Base-by-base conservation (phyloP, 495 filamentous ascomycete genomes). In the Neurospora sp. region DNA sequence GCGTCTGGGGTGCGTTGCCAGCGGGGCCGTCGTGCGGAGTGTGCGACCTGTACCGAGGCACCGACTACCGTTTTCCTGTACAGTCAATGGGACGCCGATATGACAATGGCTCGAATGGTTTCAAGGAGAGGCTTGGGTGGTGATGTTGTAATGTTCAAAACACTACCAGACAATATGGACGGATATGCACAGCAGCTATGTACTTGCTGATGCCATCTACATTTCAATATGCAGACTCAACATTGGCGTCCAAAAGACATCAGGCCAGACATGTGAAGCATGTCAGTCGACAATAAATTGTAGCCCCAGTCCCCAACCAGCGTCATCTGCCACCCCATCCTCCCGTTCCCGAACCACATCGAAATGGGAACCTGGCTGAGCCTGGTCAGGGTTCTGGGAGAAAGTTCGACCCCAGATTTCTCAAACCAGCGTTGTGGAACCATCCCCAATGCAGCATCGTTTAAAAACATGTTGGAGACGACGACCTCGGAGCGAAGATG, bases 21-120 rank as follows among this genome's bases (percentile, higher is more conserved):
- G 54, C 35, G 73, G 44, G 27, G 38, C 40, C 38, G 72, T 20
- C 18, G 39, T 66, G 46, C 44, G 71, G 27, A 41, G 71, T 18
- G 44, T 37, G 71, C 54, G 27, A 62, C 54, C 27, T 62, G 31
- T 38, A 54, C 73, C 73, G 73, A 74, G 73, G 73, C 42, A 20
- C 46, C 70, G 46, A 27, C 8, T 20, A 27, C 18, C 46, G 54
- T 66, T 62, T 18, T 72, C 54, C 54, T 62, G 54, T 35, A 62
- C 54, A 62, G 48, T 14, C 11, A 59, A 31, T 59, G 20, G 48
- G 20, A 59, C 16, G 54, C 5, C 12, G 5, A 62, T 31, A 54
- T 54, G 46, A 54, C 11, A 7, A 23, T 48, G 8, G 44, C 5
- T 54, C 46, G 20, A 23, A 54, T 20, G 20, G 48, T 27, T 23